Evolutionary conservation across 768 basidiomycete species (phyloP).

Genomic region (Austroboletus eburneus): DNA sequence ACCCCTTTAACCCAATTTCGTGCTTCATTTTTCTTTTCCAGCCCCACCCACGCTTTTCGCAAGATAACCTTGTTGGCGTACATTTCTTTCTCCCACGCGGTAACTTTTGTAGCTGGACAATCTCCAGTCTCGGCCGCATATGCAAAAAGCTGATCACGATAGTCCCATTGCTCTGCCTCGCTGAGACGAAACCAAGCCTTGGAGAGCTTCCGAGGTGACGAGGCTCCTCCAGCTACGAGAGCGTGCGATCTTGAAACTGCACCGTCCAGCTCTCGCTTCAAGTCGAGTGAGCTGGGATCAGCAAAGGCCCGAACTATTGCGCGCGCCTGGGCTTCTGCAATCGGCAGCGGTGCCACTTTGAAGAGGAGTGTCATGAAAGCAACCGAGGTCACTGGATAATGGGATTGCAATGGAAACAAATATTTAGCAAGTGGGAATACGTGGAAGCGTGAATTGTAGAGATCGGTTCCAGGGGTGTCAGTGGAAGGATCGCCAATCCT

Average conservation of each 20-base stretch:
- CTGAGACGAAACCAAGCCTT: constrained; percentile 55
- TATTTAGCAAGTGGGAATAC: constrained; percentile 71
- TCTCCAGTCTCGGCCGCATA: constrained; percentile 39
- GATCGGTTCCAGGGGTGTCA: constrained; percentile 42
- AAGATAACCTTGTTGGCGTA: constrained; percentile 47
- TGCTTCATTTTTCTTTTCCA: constrained; percentile 55
- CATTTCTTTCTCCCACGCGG: constrained; percentile 56
- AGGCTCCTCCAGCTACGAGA: constrained; percentile 33
- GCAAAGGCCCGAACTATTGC: constrained; percentile 55
- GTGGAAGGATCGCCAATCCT: constrained; percentile 39
- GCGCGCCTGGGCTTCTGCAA: constrained; percentile 74
- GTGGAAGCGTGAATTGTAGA: constrained; percentile 62
- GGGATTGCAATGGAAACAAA: constrained; percentile 56
- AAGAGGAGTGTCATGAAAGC: constrained; percentile 64
- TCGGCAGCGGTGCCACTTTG: constrained; percentile 66
- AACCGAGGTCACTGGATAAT: constrained; percentile 45
- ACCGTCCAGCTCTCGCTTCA: constrained; percentile 42
- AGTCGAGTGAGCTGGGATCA: constrained; percentile 47
- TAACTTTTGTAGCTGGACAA: constrained; percentile 34
- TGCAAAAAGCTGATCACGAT: constrained; percentile 55
- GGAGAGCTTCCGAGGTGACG: constrained; percentile 39
- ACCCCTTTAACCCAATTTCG: constrained; percentile 58
- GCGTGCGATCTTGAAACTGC: constrained; percentile 46
- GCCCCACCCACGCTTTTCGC: constrained; percentile 51
- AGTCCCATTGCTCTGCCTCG: constrained; percentile 57